Evolutionary conservation across 192 early-diverging fungal species (phyloP).

Genomic region (Coemansia nantahalensis): DNA sequence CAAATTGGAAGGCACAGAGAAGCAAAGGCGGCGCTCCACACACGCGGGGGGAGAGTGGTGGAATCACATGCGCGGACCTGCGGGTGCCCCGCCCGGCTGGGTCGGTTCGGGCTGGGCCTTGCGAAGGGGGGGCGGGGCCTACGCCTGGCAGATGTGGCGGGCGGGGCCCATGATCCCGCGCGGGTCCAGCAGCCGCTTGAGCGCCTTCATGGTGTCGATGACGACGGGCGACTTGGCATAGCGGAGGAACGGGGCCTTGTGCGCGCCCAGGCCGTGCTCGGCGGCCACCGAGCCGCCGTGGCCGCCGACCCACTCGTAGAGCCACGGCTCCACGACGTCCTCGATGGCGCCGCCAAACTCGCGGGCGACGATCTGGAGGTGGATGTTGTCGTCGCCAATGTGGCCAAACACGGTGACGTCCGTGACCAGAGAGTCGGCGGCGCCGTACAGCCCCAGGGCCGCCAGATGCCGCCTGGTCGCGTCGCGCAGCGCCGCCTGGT

Average conservation of each 20-base stretch:
- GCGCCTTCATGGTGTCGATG: slow-evolving; percentile 78
- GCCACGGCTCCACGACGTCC: slow-evolving; percentile 77
- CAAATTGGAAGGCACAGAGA: neutral
- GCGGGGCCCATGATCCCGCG: slow-evolving; percentile 92
- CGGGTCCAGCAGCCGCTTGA: slow-evolving; percentile 89
- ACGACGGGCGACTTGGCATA: slow-evolving; percentile 85
- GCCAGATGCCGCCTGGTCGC: slow-evolving; percentile 31
- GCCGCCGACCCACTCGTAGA: slow-evolving; percentile 80
- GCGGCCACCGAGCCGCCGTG: slow-evolving; percentile 71
- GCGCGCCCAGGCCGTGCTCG: slow-evolving; percentile 86
- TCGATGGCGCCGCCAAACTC: slow-evolving; percentile 62
- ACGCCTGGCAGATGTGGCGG: slow-evolving; percentile 56
- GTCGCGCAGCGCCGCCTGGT: slow-evolving; percentile 35
- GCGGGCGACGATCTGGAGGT: slow-evolving; percentile 80
- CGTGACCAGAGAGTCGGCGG: slow-evolving; percentile 52
- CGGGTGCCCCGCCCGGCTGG: too few relatives aligned
- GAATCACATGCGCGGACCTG: too few relatives aligned
- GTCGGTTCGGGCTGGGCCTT: too few relatives aligned
- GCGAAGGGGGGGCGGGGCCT: too few relatives aligned
- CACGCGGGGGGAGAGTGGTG: too few relatives aligned
- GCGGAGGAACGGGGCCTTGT: slow-evolving; percentile 67
- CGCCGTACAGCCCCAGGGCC: slow-evolving; percentile 26
- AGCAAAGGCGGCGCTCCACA: neutral
- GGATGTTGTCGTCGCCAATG: slow-evolving; percentile 95
- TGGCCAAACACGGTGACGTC: slow-evolving; percentile 93